A percentile compares a stretch with the other conserved stretches of the same genome.
Evolutionary conservation across 106 monocot species (phyloP).

Genomic region (Iris macrosiphon): DNA sequence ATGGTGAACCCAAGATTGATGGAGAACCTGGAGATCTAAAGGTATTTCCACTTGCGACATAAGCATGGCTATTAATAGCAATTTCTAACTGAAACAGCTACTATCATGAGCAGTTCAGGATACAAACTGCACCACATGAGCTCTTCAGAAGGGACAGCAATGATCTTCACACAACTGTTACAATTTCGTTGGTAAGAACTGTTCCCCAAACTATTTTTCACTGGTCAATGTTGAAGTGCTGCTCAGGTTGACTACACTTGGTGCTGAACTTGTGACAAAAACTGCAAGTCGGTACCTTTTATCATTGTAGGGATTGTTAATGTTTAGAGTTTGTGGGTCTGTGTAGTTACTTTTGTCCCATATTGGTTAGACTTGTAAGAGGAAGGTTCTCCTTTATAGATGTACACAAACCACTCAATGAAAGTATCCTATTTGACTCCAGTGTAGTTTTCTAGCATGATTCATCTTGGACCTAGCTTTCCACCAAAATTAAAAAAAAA

Average conservation of each 20-base stretch:
- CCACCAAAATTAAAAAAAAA: too few relatives aligned
- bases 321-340: too few relatives aligned
- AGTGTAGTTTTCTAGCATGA: too few relatives aligned
- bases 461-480: too few relatives aligned
- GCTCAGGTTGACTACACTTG: background rate
- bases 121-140: slow-evolving; percentile 78
- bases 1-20: slow-evolving; percentile 92
- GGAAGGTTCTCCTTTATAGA: too few relatives aligned
- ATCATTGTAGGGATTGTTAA: too few relatives aligned
- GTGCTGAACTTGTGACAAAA: too few relatives aligned
- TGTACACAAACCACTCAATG: too few relatives aligned
- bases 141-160: slow-evolving; percentile 88
- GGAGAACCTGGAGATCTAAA: slow-evolving; percentile 97
- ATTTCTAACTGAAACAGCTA: background rate
- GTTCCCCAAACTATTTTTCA: background rate
- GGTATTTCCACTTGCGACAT: slow-evolving; percentile 25
- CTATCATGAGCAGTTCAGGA: slow-evolving; percentile 63
- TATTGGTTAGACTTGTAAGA: too few relatives aligned
- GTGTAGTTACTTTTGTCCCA: too few relatives aligned
- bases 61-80: background rate
- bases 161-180: slow-evolving; percentile 79
- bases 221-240: background rate
- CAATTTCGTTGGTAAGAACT: slow-evolving; percentile 70
- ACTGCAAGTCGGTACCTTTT: too few relatives aligned
- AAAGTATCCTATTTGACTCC: too few relatives aligned